phyloP scores from a whole-genome alignment of 371 early-diverging fungal genomes.

The Apophysomyces sp. region DNA sequence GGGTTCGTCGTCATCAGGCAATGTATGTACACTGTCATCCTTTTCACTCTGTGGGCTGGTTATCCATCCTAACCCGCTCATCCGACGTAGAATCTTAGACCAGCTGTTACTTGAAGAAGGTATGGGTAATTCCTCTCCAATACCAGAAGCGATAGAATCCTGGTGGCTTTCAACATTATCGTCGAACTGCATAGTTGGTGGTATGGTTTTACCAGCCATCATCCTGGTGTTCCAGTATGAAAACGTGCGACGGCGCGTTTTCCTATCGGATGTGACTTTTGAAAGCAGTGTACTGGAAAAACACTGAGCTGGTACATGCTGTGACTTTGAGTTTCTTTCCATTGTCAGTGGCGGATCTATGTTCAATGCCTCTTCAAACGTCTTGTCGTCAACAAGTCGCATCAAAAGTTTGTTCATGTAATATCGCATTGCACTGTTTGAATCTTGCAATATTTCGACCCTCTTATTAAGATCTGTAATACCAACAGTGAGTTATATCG shows the following conservation, averaged over 20 bases:
- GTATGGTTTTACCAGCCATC: too few species aligned
- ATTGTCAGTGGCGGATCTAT: conserved; percentile 11
- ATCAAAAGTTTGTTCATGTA: conserved; percentile 71
- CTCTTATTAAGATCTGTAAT: conserved; percentile 45
- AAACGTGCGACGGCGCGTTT: too few species aligned
- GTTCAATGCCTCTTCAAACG: conserved; percentile 18
- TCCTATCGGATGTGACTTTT: not conserved
- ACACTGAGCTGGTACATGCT: not conserved
- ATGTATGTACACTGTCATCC: not conserved
- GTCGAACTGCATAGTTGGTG: too few species aligned
- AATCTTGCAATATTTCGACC: conserved; percentile 46
- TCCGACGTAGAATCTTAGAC: not conserved
- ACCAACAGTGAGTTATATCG: not conserved
- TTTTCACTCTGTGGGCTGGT: not conserved
- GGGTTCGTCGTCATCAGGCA: not conserved
- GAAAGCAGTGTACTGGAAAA: not conserved
- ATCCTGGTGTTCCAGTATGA: too few species aligned
- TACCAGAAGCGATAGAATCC: too few species aligned
- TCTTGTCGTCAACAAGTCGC: conserved; percentile 40
- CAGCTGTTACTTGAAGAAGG: too few species aligned
- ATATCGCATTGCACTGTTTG: conserved; percentile 58
- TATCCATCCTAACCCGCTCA: not conserved
- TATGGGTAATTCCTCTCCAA: too few species aligned
- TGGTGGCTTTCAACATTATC: too few species aligned
- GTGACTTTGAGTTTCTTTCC: not conserved